These are phyloP conservation scores for Zopfia rhizophila DNA, from an alignment of 2,329 filamentous ascomycete species.

Conservation along the genomic window DNA sequence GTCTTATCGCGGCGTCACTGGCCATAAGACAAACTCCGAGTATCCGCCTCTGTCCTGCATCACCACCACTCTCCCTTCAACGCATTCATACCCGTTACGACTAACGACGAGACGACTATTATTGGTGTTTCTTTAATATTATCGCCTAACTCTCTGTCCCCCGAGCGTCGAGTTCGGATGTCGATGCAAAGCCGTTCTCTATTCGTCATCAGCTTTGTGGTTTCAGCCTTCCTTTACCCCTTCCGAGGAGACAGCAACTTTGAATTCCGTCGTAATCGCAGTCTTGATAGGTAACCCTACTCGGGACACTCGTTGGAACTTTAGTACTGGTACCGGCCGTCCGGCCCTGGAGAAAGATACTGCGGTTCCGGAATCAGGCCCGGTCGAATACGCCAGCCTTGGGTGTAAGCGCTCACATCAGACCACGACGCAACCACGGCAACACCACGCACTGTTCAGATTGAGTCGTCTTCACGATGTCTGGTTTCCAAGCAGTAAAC, in stretches of 20 bases:
- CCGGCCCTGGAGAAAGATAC: slow-evolving; percentile 20
- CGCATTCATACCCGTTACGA: slow-evolving; percentile 24
- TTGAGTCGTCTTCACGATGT: slow-evolving; percentile 52
- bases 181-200: slow-evolving; percentile 44
- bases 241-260: slow-evolving; percentile 3
- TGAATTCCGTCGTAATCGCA: slow-evolving; percentile 1
- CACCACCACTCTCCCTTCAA: slow-evolving; percentile 25
- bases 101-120: slow-evolving; percentile 27
- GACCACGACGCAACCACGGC: slow-evolving; percentile 29
- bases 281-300: slow-evolving; percentile 2
- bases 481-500: slow-evolving; percentile 71
- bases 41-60: slow-evolving; percentile 36
- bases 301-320: background rate
- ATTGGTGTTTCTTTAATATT: slow-evolving; percentile 17
- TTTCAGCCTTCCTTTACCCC: slow-evolving; percentile 47
- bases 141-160: slow-evolving; percentile 3
- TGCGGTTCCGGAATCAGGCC: slow-evolving; percentile 20
- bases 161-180: slow-evolving; percentile 43
- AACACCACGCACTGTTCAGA: background rate
- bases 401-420: slow-evolving; percentile 26
- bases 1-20: slow-evolving; percentile 42
- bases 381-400: slow-evolving; percentile 17
- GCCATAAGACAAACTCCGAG: slow-evolving; percentile 41
- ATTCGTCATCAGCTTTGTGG: slow-evolving; percentile 46
- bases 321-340: slow-evolving; percentile 17